These are phyloP conservation scores for Rubia yunnanensis DNA, from an alignment of 257 asterid species.

Conservation along the genomic window DNA sequence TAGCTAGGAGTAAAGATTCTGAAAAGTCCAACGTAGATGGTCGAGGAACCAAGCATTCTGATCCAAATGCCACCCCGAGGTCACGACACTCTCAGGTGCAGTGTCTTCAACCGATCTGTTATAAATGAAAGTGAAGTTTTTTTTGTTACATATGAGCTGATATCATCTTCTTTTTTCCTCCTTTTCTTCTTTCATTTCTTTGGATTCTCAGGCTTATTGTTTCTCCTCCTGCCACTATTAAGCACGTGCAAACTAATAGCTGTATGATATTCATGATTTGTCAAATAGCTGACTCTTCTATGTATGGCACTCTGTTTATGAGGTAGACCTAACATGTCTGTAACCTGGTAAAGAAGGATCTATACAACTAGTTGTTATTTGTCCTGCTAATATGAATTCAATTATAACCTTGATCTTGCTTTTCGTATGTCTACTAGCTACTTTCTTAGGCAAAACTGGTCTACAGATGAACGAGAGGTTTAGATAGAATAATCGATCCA, in stretches of 20 bases:
- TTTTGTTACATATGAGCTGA: constrained; percentile 15
- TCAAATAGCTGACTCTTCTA: constrained; percentile 4
- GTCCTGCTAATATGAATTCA: neutral
- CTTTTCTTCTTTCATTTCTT: constrained; percentile 1
- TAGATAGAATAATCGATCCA: neutral
- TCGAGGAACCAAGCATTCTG: constrained; percentile 30
- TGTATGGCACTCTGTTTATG: neutral
- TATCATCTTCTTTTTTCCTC: neutral
- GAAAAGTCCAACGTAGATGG: constrained; percentile 24
- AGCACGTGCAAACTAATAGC: constrained; percentile 12
- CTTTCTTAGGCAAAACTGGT: constrained; percentile 2
- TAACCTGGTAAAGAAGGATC: neutral
- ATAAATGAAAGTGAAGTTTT: neutral
- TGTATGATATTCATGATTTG: constrained; percentile 9
- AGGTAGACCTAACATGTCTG: constrained; percentile 2
- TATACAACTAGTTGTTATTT: neutral
- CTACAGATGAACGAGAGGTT: neutral
- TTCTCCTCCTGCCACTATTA: constrained; percentile 21
- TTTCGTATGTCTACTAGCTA: neutral
- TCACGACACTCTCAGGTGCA: constrained; percentile 57
- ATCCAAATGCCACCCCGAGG: constrained; percentile 39
- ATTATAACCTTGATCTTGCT: neutral
- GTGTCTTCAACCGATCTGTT: neutral
- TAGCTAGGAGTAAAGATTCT: constrained; percentile 28
- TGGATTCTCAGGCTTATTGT: constrained; percentile 21